Base-by-base conservation (phyloP, 768 basidiomycete species). In the Xerocomellus dryophilus region DNA sequence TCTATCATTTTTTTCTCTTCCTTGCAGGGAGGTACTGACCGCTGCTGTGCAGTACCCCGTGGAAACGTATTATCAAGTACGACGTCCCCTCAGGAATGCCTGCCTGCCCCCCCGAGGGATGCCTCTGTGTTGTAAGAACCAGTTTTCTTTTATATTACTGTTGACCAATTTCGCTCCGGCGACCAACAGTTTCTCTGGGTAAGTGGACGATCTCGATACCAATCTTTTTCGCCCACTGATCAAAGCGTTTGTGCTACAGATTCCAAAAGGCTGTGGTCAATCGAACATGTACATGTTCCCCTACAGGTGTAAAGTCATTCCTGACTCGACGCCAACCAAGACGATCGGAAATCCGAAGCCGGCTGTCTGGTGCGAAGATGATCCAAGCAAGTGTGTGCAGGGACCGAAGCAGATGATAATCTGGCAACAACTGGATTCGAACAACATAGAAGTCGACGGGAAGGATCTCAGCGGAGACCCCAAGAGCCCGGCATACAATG, bases 361-460 rank as follows among this genome's bases (percentile, higher is more conserved):
- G 2, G 3, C 62, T 3, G 15, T 18, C 9, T 64, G 46, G 43
- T 63, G 62, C 36, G 38, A 39, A 31, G 53, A 36, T 0, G 50
- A 63, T 18, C 1, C 1, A 6, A 39, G 34, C 4, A 5, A 21
- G n/a, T 63, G 63, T 15, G 41, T 49, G 0, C 0, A 4, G n/a
- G 62, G 62, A 25, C 39, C 63, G 11, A 64, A 64, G 43, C 38
- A 56, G n/a, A 0, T 51, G 0, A 0, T 58, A 0, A 42, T 59
- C 15, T 49, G 20, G 32, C 0, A 65, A 15, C 62, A 64, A 15
- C 0, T 0, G 1, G 56, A 61, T 0, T 0, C 4, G 27, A 54
- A 65, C 40, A 65, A 64, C 27, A 47, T 65, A 36, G 11, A 14
- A 0, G 40, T 46, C 6, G 1, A 10, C 0, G 63, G 63, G 44